Base-by-base conservation (phyloP, 1,139 yeast genomes). In the Yamadazyma mexicana region DNA sequence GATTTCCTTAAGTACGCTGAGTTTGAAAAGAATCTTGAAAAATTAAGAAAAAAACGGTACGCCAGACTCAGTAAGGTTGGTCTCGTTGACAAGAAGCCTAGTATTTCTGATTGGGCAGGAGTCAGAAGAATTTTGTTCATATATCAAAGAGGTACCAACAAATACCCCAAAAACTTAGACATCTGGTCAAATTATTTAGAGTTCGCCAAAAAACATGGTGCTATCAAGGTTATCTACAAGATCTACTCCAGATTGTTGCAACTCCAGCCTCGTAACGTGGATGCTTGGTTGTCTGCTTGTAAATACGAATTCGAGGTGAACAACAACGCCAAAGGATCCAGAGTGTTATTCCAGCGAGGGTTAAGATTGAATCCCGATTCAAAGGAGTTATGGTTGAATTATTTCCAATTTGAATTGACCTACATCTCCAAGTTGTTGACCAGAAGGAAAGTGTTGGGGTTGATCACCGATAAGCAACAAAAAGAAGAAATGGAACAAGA, bases 211-310 rank as follows among this genome's bases (percentile, higher is more conserved):
- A 64, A 72, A 26, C 75, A 81, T 44, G 87, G 88, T 17, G 83
- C 96, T 14, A 79, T 84, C 47, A 84, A 86, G 51, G 83, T 83
- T 33, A 79, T 88, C n/a, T 89, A 87, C 58, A 82, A 80, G 50
- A 81, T 88, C 6, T 88, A 89, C 59, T 82, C 94, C 2, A 77
- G 81, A 44, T 70, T 92, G 51, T 71, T 94, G 51, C 89, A 84
- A 62, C 67, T 88, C 47, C 98, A 92, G 57, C 98, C 98, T n/a
- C 77, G 87, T 39, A 87, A 89, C 55, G 78, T 89, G 2, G 84
- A 83, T 52, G 87, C 94, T 11, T 94, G 98, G 98, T 78, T 92
- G 38, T 79, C 89, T 54, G 97, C 97, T 17, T 97, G 98, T 35
- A 87, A 87, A 58, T 89, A 88, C 61, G 98, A 94, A 64, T 83